Percentiles rank a stretch among this genome's conserved stretches.
Conservation (phyloP, 2,329 filamentous ascomycete species). For the Penicillium sp. region DNA sequence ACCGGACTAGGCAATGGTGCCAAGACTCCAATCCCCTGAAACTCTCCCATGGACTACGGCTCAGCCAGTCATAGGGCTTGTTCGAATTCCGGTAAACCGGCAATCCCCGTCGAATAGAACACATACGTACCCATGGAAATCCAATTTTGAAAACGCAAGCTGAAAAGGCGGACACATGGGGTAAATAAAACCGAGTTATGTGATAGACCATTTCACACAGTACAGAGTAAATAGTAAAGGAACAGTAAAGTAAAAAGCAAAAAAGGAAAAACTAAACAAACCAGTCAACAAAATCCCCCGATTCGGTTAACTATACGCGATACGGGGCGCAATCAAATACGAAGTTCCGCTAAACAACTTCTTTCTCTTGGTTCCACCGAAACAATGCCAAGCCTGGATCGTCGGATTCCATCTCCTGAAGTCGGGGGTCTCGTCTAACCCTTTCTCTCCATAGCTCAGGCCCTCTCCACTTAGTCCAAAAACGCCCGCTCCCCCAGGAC, state of each 20-base stretch:
- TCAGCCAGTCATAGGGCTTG: background rate
- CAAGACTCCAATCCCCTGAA: background rate
- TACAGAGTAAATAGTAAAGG: background rate
- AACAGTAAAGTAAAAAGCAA: background rate
- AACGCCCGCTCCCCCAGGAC: background rate
- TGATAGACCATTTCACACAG: background rate
- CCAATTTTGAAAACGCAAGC: background rate
- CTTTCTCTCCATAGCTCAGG: conserved; percentile 2
- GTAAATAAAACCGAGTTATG: background rate
- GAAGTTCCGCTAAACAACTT: conserved; percentile 6
- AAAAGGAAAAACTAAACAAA: too few relatives aligned
- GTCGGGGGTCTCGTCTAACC: background rate
- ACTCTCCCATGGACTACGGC: background rate
- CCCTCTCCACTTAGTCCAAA: conserved; percentile 4
- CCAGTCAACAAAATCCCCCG: background rate
- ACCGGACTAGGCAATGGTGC: background rate
- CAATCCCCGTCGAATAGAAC: background rate
- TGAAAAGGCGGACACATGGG: background rate
- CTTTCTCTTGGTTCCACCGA: conserved; percentile 1
- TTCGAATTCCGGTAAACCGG: background rate
- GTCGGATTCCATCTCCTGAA: conserved; percentile 11
- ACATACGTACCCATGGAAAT: background rate
- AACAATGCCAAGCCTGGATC: conserved; percentile 11
- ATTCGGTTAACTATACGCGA: background rate
- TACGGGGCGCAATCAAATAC: background rate